Percentiles rank a stretch among this genome's conserved stretches.
phyloP scores from a whole-genome alignment of 345 rosid genomes.

The Toxicodendron radicans region DNA sequence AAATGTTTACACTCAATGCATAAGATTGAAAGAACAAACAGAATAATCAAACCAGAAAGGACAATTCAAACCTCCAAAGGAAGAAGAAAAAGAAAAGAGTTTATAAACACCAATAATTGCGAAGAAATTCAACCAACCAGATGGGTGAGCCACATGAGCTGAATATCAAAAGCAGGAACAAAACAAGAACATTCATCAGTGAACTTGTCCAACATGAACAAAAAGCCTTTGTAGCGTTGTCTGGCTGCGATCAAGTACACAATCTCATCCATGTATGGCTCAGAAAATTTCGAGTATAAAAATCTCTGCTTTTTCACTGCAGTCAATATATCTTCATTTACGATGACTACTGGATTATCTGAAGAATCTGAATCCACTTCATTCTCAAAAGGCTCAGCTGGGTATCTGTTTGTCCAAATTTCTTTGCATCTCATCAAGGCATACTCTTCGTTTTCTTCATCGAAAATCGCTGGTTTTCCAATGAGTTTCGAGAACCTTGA shows the following conservation, averaged over 20 bases:
- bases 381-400: slow-evolving; percentile 74
- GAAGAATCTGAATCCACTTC: slow-evolving; percentile 45
- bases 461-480: slow-evolving; percentile 72
- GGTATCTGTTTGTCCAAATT: slow-evolving; percentile 56
- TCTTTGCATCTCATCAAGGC: slow-evolving; percentile 69
- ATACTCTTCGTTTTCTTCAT: slow-evolving; percentile 77
- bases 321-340: slow-evolving; percentile 40
- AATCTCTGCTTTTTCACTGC: slow-evolving; percentile 51
- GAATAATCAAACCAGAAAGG: neutral
- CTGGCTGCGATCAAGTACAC: slow-evolving; percentile 69
- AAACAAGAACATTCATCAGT: slow-evolving; percentile 43
- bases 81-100: neutral
- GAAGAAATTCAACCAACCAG: slow-evolving; percentile 42
- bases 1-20: neutral
- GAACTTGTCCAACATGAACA: slow-evolving; percentile 50
- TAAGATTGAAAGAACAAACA: slow-evolving; percentile 13
- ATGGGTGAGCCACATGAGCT: slow-evolving; percentile 82
- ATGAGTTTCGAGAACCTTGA: slow-evolving; percentile 72
- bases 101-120: neutral
- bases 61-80: neutral
- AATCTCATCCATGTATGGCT: slow-evolving; percentile 65
- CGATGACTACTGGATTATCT: slow-evolving; percentile 9
- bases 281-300: slow-evolving; percentile 54
- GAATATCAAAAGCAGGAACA: slow-evolving; percentile 67
- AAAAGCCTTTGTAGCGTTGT: slow-evolving; percentile 75